Percentiles rank a stretch among this genome's conserved stretches.
Evolutionary conservation across 139 green algal species (phyloP).

Genomic region (Mesotaenium endlicherianum): DNA sequence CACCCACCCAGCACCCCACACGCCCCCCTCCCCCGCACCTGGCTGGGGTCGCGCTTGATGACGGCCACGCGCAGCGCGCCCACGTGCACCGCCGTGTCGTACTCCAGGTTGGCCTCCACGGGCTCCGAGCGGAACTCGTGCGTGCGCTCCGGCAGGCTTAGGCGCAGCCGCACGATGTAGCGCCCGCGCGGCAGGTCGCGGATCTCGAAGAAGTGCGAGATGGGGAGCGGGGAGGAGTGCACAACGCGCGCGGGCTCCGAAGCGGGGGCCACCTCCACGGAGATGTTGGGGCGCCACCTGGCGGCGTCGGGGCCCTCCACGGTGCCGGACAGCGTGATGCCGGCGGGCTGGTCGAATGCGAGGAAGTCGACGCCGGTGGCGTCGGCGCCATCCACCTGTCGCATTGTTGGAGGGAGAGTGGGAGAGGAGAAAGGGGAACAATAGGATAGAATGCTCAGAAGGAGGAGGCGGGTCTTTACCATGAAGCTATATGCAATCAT

Average conservation of each 20-base stretch:
- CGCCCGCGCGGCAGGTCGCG: slow-evolving; percentile 13
- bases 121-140: slow-evolving; percentile 32
- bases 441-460: background rate
- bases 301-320: slow-evolving; percentile 20
- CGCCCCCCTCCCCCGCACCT: background rate
- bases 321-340: slow-evolving; percentile 11
- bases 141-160: slow-evolving; percentile 18
- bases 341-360: slow-evolving; percentile 21
- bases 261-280: slow-evolving; percentile 15
- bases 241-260: slow-evolving; percentile 4
- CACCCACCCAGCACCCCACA: background rate
- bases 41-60: background rate
- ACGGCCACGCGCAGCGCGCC: slow-evolving; percentile 18
- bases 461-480: background rate
- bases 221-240: slow-evolving; percentile 17
- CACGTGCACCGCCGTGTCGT: background rate
- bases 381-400: slow-evolving; percentile 9
- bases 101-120: slow-evolving; percentile 28
- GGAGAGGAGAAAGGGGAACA: background rate
- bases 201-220: slow-evolving; percentile 45
- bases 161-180: slow-evolving; percentile 40
- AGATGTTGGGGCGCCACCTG: slow-evolving; percentile 35
- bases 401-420: background rate
- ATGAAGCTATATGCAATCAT: no score
- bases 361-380: slow-evolving; percentile 10